These are phyloP conservation scores for Pichia sporocuriosa DNA, from an alignment of 805 yeast species.

Conservation along the genomic window DNA sequence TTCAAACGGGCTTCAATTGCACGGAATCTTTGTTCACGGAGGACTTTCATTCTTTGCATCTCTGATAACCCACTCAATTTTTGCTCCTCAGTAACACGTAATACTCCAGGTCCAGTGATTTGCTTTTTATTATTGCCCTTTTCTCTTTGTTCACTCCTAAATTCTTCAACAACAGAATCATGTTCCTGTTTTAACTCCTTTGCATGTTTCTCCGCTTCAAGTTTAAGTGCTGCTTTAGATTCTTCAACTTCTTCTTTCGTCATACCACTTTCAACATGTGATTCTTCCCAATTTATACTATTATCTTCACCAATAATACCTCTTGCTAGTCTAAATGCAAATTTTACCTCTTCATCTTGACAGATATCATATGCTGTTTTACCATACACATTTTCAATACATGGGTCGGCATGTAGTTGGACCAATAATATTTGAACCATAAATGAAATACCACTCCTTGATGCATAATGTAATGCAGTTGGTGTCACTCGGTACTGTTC, in stretches of 20 bases:
- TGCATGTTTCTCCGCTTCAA: background rate
- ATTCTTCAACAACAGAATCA: constrained; percentile 6
- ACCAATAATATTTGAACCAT: constrained; percentile 59
- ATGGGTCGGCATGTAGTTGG: constrained; percentile 67
- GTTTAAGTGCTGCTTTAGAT: constrained; percentile 16
- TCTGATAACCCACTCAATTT: constrained; percentile 59
- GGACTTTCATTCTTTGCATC: constrained; percentile 67
- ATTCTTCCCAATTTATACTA: constrained; percentile 32
- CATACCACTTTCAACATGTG: constrained; percentile 57
- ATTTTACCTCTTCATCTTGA: constrained; percentile 37
- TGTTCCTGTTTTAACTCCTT: constrained; percentile 7
- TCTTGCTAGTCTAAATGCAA: constrained; percentile 65
- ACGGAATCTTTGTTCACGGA: constrained; percentile 92
- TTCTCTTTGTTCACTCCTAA: background rate
- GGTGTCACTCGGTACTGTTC: constrained; percentile 51
- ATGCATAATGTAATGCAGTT: constrained; percentile 71
- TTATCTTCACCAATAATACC: constrained; percentile 56
- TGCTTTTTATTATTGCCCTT: background rate
- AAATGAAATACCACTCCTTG: constrained; percentile 58
- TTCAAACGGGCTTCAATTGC: constrained; percentile 88
- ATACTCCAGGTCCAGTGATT: constrained; percentile 4
- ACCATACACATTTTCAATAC: constrained; percentile 43
- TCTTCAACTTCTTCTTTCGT: constrained; percentile 50
- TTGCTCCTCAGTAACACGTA: constrained; percentile 27
- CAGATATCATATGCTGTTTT: constrained; percentile 68